Evolutionary conservation across 2,329 filamentous ascomycete genomes (phyloP).

Genomic region (Colletotrichum chrysophilum): DNA sequence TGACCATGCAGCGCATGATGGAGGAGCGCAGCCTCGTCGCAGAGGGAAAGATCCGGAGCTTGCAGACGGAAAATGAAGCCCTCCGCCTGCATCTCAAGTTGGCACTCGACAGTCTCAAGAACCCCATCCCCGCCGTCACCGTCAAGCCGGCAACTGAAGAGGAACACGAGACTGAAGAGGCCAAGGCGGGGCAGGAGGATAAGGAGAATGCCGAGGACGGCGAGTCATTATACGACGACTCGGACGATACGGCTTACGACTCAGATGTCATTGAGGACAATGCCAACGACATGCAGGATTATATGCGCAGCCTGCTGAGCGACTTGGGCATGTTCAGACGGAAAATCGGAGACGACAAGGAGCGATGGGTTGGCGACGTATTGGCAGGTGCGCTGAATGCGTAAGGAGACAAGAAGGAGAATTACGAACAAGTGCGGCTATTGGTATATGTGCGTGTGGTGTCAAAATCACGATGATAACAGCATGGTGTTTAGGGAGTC

Average conservation of each 20-base stretch:
- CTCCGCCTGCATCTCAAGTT: slow-evolving; percentile 86
- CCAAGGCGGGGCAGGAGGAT: slow-evolving; percentile 31
- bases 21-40: slow-evolving; percentile 90
- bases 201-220: slow-evolving; percentile 67
- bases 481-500: slow-evolving; percentile 24
- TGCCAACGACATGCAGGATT: slow-evolving; percentile 75
- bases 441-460: background rate
- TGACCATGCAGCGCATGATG: slow-evolving; percentile 92
- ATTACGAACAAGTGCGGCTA: background rate
- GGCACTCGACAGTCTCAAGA: slow-evolving; percentile 84
- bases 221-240: slow-evolving; percentile 46
- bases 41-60: slow-evolving; percentile 90
- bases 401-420: slow-evolving; percentile 23
- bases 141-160: slow-evolving; percentile 30
- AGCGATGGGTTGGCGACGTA: slow-evolving; percentile 70
- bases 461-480: slow-evolving; percentile 7
- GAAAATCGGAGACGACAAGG: slow-evolving; percentile 85
- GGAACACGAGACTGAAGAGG: background rate
- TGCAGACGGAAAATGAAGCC: slow-evolving; percentile 91
- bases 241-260: slow-evolving; percentile 45
- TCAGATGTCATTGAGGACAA: slow-evolving; percentile 55
- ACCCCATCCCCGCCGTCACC: slow-evolving; percentile 76
- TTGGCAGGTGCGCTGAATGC: slow-evolving; percentile 49
- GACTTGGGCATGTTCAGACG: slow-evolving; percentile 82
- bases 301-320: slow-evolving; percentile 82